Percentiles rank a stretch among this genome's conserved stretches.
These are phyloP conservation scores for Paramecium sonneborni DNA, from an alignment of 73 alveolate genomes.

Conservation along the genomic window DNA sequence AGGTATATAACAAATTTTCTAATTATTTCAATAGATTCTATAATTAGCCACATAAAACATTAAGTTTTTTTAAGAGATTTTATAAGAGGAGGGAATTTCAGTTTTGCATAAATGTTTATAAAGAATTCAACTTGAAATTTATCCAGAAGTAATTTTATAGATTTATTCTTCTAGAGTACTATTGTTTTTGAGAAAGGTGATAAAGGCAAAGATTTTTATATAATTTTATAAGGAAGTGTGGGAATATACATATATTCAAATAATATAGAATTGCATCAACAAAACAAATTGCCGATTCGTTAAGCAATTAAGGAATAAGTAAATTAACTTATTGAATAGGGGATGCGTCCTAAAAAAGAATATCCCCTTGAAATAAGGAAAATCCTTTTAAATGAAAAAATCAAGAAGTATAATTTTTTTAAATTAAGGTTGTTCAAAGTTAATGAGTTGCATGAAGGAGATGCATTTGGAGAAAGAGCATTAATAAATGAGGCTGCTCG, in stretches of 20 bases:
- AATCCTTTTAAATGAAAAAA: background rate
- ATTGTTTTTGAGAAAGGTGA: constrained; percentile 51
- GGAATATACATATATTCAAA: constrained; percentile 22
- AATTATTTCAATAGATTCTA: background rate
- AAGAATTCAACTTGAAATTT: background rate
- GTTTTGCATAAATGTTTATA: background rate
- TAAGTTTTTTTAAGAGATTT: background rate
- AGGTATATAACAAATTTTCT: background rate
- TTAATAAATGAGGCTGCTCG: constrained; percentile 67
- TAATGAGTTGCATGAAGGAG: constrained; percentile 54
- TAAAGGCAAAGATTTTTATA: constrained; percentile 42
- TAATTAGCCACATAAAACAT: background rate
- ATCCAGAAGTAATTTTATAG: background rate
- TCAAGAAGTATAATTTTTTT: background rate
- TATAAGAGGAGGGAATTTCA: background rate
- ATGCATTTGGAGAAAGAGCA: constrained; percentile 63
- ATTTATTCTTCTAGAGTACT: background rate
- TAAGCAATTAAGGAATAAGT: background rate
- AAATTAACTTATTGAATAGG: background rate
- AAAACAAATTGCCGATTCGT: background rate
- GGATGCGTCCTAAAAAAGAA: background rate
- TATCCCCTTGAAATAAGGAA: background rate
- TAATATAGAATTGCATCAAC: background rate
- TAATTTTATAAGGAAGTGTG: constrained; percentile 30
- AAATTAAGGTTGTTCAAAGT: background rate